Percentiles rank a stretch among this genome's conserved stretches.
phyloP scores from a whole-genome alignment of 192 early-diverging fungal species.

The Podochytrium sp. region DNA sequence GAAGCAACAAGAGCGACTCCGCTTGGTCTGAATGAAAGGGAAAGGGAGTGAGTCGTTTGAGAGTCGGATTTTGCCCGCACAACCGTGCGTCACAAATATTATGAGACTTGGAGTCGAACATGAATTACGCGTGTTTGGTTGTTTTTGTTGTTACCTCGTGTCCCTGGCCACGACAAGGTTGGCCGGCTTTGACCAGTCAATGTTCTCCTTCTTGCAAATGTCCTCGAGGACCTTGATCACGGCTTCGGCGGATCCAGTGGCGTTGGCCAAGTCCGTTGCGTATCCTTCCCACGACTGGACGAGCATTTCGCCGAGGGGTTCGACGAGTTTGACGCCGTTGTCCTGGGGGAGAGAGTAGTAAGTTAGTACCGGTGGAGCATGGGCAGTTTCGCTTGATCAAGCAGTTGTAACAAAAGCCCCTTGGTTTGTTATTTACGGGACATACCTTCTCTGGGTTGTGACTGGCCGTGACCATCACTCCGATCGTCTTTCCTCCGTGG shows the following conservation, averaged over 20 bases:
- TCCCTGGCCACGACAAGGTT: slow-evolving; percentile 87
- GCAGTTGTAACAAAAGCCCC: too few species aligned
- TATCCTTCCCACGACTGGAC: slow-evolving; percentile 93
- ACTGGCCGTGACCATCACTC: slow-evolving; percentile 98
- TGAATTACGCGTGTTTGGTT: not conserved
- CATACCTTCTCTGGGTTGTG: slow-evolving; percentile 90
- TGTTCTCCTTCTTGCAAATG: slow-evolving; percentile 68
- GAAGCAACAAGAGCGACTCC: slow-evolving; percentile 79
- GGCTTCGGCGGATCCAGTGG: slow-evolving; percentile 60
- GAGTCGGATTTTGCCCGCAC: too few species aligned
- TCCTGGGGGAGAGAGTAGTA: slow-evolving; percentile 56
- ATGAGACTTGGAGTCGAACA: too few species aligned
- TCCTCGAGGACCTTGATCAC: slow-evolving; percentile 63
- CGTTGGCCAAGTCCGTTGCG: slow-evolving; percentile 89
- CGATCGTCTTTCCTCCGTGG: slow-evolving; percentile 82
- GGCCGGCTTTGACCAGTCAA: slow-evolving; percentile 64
- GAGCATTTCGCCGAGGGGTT: slow-evolving; percentile 98
- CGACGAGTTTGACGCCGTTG: slow-evolving; percentile 98
- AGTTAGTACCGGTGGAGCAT: too few species aligned
- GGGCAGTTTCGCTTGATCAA: too few species aligned
- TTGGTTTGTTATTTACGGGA: too few species aligned
- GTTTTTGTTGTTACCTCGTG: too few species aligned
- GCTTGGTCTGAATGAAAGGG: slow-evolving; percentile 67
- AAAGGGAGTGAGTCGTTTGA: not conserved
- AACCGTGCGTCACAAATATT: not conserved